A percentile compares a stretch with the other conserved stretches of the same genome.
Evolutionary conservation across 78 protist species (phyloP).

Genomic region (Dictyostelium citrinum): DNA sequence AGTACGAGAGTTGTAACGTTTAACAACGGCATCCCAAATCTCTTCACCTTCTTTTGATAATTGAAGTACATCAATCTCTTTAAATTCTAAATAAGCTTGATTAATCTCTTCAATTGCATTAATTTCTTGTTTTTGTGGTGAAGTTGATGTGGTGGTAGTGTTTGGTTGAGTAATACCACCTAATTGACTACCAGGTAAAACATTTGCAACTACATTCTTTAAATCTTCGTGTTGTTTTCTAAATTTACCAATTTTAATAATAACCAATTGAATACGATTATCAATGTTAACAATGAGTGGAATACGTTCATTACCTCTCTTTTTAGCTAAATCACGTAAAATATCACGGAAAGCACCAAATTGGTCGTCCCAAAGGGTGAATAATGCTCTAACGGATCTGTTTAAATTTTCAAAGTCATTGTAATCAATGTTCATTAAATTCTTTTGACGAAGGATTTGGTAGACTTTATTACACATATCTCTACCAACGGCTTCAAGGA

Average conservation of each 20-base stretch:
- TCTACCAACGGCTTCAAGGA: slow-evolving; percentile 80
- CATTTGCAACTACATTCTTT: slow-evolving; percentile 56
- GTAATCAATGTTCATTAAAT: slow-evolving; percentile 58
- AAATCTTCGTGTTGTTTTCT: slow-evolving; percentile 86
- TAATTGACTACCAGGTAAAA: slow-evolving; percentile 24
- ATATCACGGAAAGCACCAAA: slow-evolving; percentile 33
- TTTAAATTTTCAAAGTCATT: slow-evolving; percentile 63
- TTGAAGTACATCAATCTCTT: slow-evolving; percentile 71
- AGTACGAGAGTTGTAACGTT: slow-evolving; percentile 82
- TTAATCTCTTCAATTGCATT: slow-evolving; percentile 77
- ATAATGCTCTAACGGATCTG: slow-evolving; percentile 19
- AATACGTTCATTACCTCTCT: slow-evolving; percentile 17
- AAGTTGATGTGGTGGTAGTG: neutral
- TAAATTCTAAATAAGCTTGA: slow-evolving; percentile 76
- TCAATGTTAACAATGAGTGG: slow-evolving; percentile 37
- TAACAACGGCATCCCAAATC: slow-evolving; percentile 70
- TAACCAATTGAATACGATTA: slow-evolving; percentile 25
- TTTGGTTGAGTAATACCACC: neutral
- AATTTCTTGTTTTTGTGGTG: slow-evolving; percentile 26
- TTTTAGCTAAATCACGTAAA: slow-evolving; percentile 68
- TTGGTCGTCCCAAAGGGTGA: slow-evolving; percentile 78
- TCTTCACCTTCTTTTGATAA: slow-evolving; percentile 78
- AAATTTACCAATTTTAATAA: slow-evolving; percentile 58
- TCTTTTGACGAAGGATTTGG: slow-evolving; percentile 33
- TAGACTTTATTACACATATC: slow-evolving; percentile 75